These are phyloP conservation scores for Gyrodon lividus DNA, from an alignment of 768 basidiomycete genomes.

Conservation along the genomic window DNA sequence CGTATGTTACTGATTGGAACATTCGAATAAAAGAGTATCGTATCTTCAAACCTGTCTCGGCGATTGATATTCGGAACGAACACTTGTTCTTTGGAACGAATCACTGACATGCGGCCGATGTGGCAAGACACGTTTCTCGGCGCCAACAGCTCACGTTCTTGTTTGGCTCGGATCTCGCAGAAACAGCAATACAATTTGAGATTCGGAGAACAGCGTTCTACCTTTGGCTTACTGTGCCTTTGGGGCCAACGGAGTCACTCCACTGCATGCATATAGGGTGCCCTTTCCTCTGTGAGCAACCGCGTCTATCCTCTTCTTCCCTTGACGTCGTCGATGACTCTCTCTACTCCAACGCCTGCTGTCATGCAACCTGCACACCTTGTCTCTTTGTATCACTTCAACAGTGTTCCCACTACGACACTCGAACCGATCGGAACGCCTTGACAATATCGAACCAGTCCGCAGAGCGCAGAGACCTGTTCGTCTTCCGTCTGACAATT, in stretches of 20 bases:
- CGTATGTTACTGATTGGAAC: not conserved
- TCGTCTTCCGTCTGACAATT: not conserved
- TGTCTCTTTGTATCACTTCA: too few species aligned
- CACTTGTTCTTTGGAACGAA: not conserved
- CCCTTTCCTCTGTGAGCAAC: not conserved
- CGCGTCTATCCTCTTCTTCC: not conserved
- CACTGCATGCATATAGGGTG: not conserved
- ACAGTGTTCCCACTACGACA: not conserved
- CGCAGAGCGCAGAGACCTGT: not conserved
- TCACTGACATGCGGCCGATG: slow-evolving; percentile 1
- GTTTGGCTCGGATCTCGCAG: slow-evolving; percentile 16
- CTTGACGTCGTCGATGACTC: not conserved
- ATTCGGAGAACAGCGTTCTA: not conserved
- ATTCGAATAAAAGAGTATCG: not conserved
- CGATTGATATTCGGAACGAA: not conserved
- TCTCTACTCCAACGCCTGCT: not conserved
- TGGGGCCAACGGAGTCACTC: not conserved
- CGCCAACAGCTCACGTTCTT: slow-evolving; percentile 1
- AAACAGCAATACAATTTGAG: not conserved
- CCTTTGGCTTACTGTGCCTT: not conserved
- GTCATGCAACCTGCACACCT: not conserved
- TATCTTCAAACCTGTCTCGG: not conserved
- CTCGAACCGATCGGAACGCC: not conserved
- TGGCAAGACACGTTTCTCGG: slow-evolving; percentile 20
- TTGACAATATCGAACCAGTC: not conserved